phyloP scores from a whole-genome alignment of 306 rosid genomes.

The Quercus gilva region DNA sequence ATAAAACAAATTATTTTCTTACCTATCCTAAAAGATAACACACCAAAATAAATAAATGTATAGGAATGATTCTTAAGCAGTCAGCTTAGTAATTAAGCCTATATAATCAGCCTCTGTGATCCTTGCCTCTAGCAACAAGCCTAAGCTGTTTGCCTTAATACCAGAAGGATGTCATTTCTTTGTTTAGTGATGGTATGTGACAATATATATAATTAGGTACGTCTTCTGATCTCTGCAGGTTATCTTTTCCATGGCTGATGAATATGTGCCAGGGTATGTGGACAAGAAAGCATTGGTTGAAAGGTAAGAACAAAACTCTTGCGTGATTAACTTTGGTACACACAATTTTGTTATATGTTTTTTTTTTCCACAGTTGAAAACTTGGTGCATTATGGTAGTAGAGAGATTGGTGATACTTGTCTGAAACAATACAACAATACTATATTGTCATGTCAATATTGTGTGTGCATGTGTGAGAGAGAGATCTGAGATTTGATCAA shows the following conservation, averaged over 20 bases:
- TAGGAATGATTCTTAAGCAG: not conserved
- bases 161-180: not conserved
- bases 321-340: not conserved
- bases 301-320: constrained; percentile 51
- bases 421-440: not conserved
- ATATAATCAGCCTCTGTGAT: not conserved
- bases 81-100: not conserved
- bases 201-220: constrained; percentile 1
- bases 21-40: not conserved
- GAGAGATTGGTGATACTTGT: not conserved
- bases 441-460: not conserved
- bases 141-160: not conserved
- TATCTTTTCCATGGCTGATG: constrained; percentile 91
- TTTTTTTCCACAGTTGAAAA: not conserved
- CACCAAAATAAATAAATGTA: not conserved
- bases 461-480: not conserved
- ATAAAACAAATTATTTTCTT: not conserved
- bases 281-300: constrained; percentile 83
- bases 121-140: not conserved
- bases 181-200: not conserved
- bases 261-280: constrained; percentile 92
- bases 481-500: constrained; percentile 1
- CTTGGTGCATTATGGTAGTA: not conserved
- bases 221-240: constrained; percentile 49
- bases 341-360: not conserved